Percentiles rank a stretch among this genome's conserved stretches.
Evolutionary conservation across 73 alveolate species (phyloP).

Genomic region (Blepharisma stoltei): DNA sequence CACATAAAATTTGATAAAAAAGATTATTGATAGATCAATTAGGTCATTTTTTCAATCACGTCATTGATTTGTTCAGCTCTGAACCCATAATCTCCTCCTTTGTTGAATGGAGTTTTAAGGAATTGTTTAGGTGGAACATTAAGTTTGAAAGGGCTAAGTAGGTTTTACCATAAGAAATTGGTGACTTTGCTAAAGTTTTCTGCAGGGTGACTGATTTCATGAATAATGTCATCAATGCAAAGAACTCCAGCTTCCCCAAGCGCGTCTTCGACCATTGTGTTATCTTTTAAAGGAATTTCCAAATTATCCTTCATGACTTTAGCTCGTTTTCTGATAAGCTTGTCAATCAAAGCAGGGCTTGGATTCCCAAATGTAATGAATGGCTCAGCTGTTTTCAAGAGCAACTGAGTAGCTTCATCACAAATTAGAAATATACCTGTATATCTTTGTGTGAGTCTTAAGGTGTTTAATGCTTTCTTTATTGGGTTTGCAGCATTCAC

Average conservation of each 20-base stretch:
- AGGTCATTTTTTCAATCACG: no score
- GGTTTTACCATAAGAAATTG: background rate
- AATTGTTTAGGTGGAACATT: background rate
- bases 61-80: background rate
- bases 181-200: background rate
- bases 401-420: background rate
- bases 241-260: slow-evolving; percentile 6
- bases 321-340: slow-evolving; percentile 12
- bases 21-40: no score
- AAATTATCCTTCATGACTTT: slow-evolving; percentile 5
- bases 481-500: slow-evolving; percentile 22
- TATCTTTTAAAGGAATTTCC: slow-evolving; percentile 17
- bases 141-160: slow-evolving; percentile 10
- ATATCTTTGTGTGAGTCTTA: slow-evolving; percentile 12
- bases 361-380: slow-evolving; percentile 9
- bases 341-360: background rate
- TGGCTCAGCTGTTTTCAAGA: slow-evolving; percentile 2
- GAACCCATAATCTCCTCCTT: slow-evolving; percentile 29
- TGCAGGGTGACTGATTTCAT: background rate
- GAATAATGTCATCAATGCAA: background rate
- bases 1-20: no score
- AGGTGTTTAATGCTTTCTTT: background rate
- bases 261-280: slow-evolving; percentile 17
- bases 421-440: background rate
- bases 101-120: background rate